Evolutionary conservation across 257 asterid genomes (phyloP).

Genomic region (Solanum pinnatisectum): DNA sequence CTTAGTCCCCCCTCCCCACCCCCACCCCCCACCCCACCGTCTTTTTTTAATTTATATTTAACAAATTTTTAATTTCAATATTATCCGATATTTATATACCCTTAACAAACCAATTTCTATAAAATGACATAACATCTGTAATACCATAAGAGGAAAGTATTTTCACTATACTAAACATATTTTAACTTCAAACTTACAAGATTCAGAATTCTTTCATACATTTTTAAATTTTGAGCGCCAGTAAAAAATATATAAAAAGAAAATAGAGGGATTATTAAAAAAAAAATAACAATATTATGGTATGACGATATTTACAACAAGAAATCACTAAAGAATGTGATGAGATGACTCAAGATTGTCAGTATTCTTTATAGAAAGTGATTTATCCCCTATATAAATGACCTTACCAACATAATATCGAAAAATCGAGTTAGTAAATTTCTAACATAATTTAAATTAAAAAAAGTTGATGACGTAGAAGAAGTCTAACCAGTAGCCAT

Average conservation of each 20-base stretch:
- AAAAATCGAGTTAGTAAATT: not conserved
- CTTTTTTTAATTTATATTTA: not conserved
- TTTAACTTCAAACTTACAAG: too few species aligned
- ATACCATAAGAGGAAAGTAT: too few species aligned
- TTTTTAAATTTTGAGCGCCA: too few species aligned
- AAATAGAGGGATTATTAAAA: not conserved
- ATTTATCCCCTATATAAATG: not conserved
- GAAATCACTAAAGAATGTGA: not conserved
- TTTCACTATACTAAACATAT: too few species aligned
- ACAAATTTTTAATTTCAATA: not conserved
- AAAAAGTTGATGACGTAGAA: not conserved
- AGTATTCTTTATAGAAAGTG: not conserved
- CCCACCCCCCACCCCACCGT: too few species aligned
- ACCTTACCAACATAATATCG: not conserved
- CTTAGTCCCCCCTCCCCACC: too few species aligned
- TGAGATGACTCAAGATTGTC: not conserved
- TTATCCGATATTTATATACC: not conserved
- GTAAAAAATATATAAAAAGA: not conserved
- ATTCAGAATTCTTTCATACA: too few species aligned
- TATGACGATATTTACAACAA: not conserved
- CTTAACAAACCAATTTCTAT: not conserved
- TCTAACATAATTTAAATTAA: not conserved
- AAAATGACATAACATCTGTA: not conserved
- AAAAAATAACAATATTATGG: not conserved
- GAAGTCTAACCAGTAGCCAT: slow-evolving; percentile 5